These are phyloP conservation scores for Talaromyces sp. DNA, from an alignment of 2,329 filamentous ascomycete genomes.

Conservation along the genomic window DNA sequence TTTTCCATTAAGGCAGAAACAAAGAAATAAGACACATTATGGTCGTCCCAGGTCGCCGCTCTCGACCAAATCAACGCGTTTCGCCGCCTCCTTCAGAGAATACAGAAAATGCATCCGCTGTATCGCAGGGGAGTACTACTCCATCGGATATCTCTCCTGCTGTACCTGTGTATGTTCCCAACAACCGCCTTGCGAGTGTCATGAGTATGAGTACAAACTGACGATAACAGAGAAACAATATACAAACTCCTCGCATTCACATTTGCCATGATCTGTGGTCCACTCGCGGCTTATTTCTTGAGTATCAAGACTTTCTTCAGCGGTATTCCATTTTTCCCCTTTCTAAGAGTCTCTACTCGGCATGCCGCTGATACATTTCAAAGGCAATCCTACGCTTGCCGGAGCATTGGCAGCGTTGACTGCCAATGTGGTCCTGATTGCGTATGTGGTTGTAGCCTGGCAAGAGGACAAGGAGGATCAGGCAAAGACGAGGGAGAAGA, in stretches of 20 bases:
- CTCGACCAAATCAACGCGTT: constrained; percentile 13
- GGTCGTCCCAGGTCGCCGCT: constrained; percentile 16
- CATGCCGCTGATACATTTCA: background rate
- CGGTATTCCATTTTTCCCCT: constrained; percentile 53
- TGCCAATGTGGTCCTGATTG: constrained; percentile 85
- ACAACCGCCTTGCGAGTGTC: background rate
- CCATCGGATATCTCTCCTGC: constrained; percentile 17
- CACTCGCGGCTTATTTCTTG: constrained; percentile 85
- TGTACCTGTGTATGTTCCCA: constrained; percentile 13
- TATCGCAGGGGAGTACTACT: background rate
- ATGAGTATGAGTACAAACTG: background rate
- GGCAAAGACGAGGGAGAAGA: constrained; percentile 55
- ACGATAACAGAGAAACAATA: constrained; percentile 64
- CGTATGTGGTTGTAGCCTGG: constrained; percentile 90
- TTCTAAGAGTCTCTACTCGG: background rate
- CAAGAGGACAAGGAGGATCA: constrained; percentile 77
- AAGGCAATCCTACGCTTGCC: constrained; percentile 85
- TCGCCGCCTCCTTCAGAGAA: background rate
- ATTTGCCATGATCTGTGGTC: constrained; percentile 81
- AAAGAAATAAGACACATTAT: constrained; percentile 4
- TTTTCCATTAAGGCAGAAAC: background rate
- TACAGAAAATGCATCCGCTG: background rate
- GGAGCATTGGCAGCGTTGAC: constrained; percentile 81
- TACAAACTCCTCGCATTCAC: constrained; percentile 88
- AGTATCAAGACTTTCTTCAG: constrained; percentile 73